These are phyloP conservation scores for Blastobotrys persicus DNA, from an alignment of 1,139 yeast species.

Conservation along the genomic window DNA sequence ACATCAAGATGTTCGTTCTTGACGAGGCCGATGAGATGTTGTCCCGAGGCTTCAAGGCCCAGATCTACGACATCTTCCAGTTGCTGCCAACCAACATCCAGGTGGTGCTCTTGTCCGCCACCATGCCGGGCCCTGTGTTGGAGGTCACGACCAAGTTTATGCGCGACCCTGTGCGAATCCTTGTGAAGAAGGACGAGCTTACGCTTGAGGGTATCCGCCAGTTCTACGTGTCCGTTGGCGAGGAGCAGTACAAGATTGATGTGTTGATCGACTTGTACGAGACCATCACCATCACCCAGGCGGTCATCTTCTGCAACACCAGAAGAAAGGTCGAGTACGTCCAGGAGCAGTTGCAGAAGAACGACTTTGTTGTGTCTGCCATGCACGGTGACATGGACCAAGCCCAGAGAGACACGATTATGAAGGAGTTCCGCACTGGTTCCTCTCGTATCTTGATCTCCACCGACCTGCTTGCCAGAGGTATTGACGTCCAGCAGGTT, in stretches of 20 bases:
- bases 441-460: conserved; percentile 78
- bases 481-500: conserved; percentile 97
- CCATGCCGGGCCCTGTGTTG: conserved; percentile 80
- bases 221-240: conserved; percentile 78
- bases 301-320: conserved; percentile 94
- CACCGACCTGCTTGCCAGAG: conserved; percentile 97
- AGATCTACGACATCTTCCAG: conserved; percentile 84
- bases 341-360: conserved; percentile 67
- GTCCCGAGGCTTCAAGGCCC: conserved; percentile 89
- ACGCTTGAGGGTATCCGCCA: conserved; percentile 89
- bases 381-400: conserved; percentile 99
- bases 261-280: conserved; percentile 91
- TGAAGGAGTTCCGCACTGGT: conserved; percentile 65
- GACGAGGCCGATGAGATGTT: conserved; percentile 96
- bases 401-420: conserved; percentile 81
- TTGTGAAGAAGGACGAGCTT: conserved; percentile 87
- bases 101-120: conserved; percentile 93
- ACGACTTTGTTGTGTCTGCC: conserved; percentile 84
- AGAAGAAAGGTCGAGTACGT: conserved; percentile 91
- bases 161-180: conserved; percentile 84
- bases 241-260: conserved; percentile 95
- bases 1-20: conserved; percentile 75
- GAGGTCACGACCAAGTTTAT: conserved; percentile 85
- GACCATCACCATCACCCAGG: conserved; percentile 91
- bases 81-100: conserved; percentile 78